Conservation (phyloP, 768 basidiomycete genomes). For the Chalciporus pseudorubinellus region DNA sequence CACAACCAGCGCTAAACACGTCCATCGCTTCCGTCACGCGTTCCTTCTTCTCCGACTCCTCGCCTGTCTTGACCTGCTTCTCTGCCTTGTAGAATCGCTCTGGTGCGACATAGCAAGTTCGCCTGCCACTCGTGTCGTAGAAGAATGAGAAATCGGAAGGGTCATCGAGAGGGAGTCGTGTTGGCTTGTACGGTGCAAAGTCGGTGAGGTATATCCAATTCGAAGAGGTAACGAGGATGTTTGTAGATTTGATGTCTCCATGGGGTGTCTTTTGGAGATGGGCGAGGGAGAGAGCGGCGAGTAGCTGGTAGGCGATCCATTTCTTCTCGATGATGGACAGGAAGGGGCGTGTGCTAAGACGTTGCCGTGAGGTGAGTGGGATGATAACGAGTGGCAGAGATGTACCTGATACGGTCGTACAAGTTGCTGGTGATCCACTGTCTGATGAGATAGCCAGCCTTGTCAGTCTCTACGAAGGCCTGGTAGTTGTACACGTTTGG, state of each 20-base stretch:
- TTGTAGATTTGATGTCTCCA: conserved; percentile 97
- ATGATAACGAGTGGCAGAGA: background rate
- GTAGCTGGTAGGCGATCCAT: conserved; percentile 94
- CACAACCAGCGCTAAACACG: conserved; percentile 92
- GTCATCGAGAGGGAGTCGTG: conserved; percentile 91
- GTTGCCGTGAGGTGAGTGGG: background rate
- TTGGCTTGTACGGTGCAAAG: conserved; percentile 94
- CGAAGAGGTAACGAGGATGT: conserved; percentile 94
- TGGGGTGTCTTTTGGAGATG: conserved; percentile 88
- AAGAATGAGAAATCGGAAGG: conserved; percentile 97
- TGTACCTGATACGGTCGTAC: conserved; percentile 95
- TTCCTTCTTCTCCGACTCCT: conserved; percentile 59
- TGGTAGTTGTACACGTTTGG: conserved; percentile 90
- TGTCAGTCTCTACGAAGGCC: conserved; percentile 89
- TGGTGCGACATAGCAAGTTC: conserved; percentile 95
- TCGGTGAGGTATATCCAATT: conserved; percentile 95
- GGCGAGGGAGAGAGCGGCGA: conserved; percentile 80
- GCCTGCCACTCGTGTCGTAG: conserved; percentile 91
- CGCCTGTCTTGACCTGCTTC: conserved; percentile 56
- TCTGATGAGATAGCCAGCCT: conserved; percentile 90
- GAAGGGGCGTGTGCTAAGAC: conserved; percentile 87
- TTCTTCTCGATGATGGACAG: conserved; percentile 90
- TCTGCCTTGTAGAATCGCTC: conserved; percentile 90
- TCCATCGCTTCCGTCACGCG: conserved; percentile 97
- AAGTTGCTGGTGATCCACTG: conserved; percentile 95